Evolutionary conservation across 2,329 filamentous ascomycete species (phyloP), one percentile per base, ranked within the genome.

Genomic region (Cryphonectria radicalis): DNA sequence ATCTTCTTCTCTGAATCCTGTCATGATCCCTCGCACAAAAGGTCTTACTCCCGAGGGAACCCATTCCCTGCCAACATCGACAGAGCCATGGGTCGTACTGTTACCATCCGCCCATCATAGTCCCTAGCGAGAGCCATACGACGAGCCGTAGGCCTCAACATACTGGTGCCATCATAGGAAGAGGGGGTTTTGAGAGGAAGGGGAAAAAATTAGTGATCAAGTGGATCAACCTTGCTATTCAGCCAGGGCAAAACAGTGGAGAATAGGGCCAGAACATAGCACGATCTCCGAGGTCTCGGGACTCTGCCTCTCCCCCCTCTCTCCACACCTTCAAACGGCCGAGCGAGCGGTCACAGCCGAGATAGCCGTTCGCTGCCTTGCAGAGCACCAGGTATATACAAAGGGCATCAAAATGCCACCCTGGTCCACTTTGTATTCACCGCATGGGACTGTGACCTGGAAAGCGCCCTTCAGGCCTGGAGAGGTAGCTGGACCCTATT

Each of bases 271-370:
- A 57, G 55, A 57, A 57, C 25, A 55, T 55, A 25, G 55, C 25
- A 28, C 25, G 55, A 57, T 19, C 25, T 59, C 55, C 55, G 55
- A 59, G 25, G 25, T 13, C 55, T 32, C 55, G 55, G 55, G 55
- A 59, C 55, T 59, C 32, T 28, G 14, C 25, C 53, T 32, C n/a
- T 25, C 32, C 50, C 50, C 25, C 17, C 25, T 28, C 14, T 32
- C 55, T 28, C 28, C 55, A 32, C 55, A 32, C 10, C 55, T 25
- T 57, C 55, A 32, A 59, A 32, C 55, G 55, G 55, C 55, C 53
- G 53, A 50, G n/a, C 11, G 55, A 57, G 55, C 55, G 55, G 55
- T 22, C 55, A 32, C 55, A 35, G 55, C 55, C 55, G 55, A 59
- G 14, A 59, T 59, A 59, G 25, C 55, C 55, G 55, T 59, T 7